phyloP scores from a whole-genome alignment of 2,329 filamentous ascomycete genomes.

The Microsporum ferrugineum region DNA sequence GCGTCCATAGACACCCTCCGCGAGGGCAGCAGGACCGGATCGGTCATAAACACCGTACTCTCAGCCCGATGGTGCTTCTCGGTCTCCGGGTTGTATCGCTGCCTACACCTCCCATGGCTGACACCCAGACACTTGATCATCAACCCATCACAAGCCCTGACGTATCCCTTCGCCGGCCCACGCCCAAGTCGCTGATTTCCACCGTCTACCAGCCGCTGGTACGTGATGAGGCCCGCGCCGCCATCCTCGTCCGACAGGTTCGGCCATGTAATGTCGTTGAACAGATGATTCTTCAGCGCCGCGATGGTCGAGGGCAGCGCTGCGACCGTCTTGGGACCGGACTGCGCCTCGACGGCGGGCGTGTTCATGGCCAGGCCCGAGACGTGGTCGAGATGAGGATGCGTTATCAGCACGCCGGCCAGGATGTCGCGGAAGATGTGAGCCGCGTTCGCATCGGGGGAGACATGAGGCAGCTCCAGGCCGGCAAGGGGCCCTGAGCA shows the following conservation, averaged over 20 bases:
- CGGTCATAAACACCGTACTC: slow-evolving; percentile 33
- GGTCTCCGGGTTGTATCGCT: slow-evolving; percentile 43
- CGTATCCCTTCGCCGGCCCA: slow-evolving; percentile 68
- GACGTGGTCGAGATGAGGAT: slow-evolving; percentile 94
- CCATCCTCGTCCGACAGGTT: slow-evolving; percentile 94
- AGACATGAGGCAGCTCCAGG: slow-evolving; percentile 55
- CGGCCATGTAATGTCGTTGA: slow-evolving; percentile 97
- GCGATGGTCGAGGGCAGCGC: slow-evolving; percentile 81
- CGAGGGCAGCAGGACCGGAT: slow-evolving; percentile 38
- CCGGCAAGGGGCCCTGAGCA: slow-evolving; percentile 67
- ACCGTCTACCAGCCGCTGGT: slow-evolving; percentile 76
- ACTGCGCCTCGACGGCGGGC: slow-evolving; percentile 65
- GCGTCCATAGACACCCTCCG: slow-evolving; percentile 25
- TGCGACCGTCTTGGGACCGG: slow-evolving; percentile 70
- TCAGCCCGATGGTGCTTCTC: slow-evolving; percentile 49
- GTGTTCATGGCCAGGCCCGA: slow-evolving; percentile 89
- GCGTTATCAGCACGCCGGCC: slow-evolving; percentile 83
- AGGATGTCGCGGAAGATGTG: slow-evolving; percentile 69
- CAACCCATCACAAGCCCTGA: slow-evolving; percentile 80
- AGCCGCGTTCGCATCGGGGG: slow-evolving; percentile 64
- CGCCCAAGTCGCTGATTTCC: slow-evolving; percentile 75
- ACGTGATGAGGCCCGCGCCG: slow-evolving; percentile 83
- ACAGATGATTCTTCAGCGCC: slow-evolving; percentile 86
- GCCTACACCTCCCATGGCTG: slow-evolving; percentile 81
- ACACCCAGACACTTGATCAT: slow-evolving; percentile 77